Evolutionary conservation across 1,139 yeast genomes (phyloP), one percentile per base, ranked within the genome.

Genomic region (Diutina catenulata): DNA sequence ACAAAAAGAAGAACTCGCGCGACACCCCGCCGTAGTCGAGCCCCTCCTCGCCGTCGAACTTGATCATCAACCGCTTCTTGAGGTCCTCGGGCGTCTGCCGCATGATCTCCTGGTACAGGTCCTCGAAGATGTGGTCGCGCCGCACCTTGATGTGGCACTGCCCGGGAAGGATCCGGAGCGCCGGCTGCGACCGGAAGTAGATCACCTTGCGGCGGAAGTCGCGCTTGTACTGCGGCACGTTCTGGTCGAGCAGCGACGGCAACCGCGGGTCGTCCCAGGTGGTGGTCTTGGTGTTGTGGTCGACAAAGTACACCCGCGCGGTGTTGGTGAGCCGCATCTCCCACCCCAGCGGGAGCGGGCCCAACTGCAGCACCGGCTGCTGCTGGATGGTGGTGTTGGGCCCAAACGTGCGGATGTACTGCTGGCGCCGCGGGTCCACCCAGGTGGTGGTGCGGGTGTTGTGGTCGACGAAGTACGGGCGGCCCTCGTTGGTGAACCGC

Each of bases 241-340:
- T 91, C 64, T 91, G 98, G 58, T 91, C 99, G 49, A 91, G 68
- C 9, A 95, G 83, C 2, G 96, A 87, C 37, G 99, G 99, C 55
- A 91, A 71, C 57, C 99, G 79, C 46, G 99, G 99, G 57, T 91
- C 99, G 61, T 91, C 99, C 99, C 99, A 91, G 1, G 99, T 91
- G 2, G 99, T 91, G 0, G 98, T 91, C 64, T 91, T 91, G 36
- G 99, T 91, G 61, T 91, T 91, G 65, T 91, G 99, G 60, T 91
- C 99, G 46, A 91, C 99, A 60, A 91, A 91, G 60, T 91, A 91
- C 19, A 93, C 98, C 57, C 99, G 76, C 15, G 98, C 96, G 2
- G 98, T 91, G 59, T 88, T 91, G 37, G 99, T 93, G 53, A n/a
- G 74, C 60, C 99, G 81, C 99, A 91, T 91, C 65, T 91, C 99